Base-by-base conservation (phyloP, 441 rosid genomes). In the Eruca vesicaria region DNA sequence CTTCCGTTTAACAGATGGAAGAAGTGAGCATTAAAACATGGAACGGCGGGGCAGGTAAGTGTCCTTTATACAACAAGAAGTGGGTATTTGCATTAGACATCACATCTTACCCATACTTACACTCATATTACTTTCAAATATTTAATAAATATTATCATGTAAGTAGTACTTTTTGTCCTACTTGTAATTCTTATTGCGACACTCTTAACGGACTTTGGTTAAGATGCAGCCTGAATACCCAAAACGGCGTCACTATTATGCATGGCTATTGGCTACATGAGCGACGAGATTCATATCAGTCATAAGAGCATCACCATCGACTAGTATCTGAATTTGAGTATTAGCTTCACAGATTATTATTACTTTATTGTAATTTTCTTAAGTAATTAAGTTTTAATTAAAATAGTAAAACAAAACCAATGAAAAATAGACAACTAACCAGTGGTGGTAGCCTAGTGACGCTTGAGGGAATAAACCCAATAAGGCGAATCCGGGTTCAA, bases 41-140 rank as follows among this genome's bases (percentile, higher is more conserved):
- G 50, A 63, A 60, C 18, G 73, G 73, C 50, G 45, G 73, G 78
- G 63, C 56, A 75, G 56, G 73, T 75, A 68, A 74, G 72, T 68
- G 73, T 74, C 78, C 73, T 74, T 68, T 9, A 28, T 67, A 68
- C 68, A 74, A 59, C 59, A 68, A 60, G 68, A 74, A 67, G 73
- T 74, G 73, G 73, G 78, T 74, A 68, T 74, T 74, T 36, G 78
- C 73, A 67, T 67, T 74, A 74, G 73, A 68, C 60, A 67, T 68
- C 78, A 75, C 78, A 68, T 15, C 66, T 60, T 75, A 74, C 68
- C 68, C 78, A 67, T 67, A 74, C 73, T 74, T 66, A 59, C 31
- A 59, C 62, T 52, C 73, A 59, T 68, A 31, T 60, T 74, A 48
- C 23, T 59, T 48, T 14, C 62, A 23, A 26, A 60, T 14, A 68